phyloP scores from a whole-genome alignment of 2,329 filamentous ascomycete species.

The Ophiocordyceps australis region DNA sequence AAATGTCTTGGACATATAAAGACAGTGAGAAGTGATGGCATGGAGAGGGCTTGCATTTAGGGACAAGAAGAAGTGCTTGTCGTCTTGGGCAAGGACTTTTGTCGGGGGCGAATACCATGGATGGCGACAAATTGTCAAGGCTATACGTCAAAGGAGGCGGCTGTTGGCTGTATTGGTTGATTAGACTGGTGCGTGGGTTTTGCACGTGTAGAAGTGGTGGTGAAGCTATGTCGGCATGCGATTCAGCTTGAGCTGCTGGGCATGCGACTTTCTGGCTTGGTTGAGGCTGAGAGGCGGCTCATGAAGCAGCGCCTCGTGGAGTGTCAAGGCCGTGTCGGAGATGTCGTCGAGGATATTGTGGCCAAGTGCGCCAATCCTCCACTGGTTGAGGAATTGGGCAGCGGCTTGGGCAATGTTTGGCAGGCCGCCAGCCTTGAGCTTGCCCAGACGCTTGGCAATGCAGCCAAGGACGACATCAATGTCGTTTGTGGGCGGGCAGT shows the following conservation, averaged over 20 bases:
- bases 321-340: constrained; percentile 33
- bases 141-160: no score
- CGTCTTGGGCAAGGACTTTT: no score
- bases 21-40: no score
- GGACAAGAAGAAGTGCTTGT: no score
- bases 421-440: constrained; percentile 53
- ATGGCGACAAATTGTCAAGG: no score
- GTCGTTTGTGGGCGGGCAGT: constrained; percentile 64
- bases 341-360: constrained; percentile 67
- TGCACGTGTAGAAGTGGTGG: no score
- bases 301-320: constrained; percentile 25
- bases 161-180: no score
- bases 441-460: constrained; percentile 58
- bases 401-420: constrained; percentile 58
- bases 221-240: no score
- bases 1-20: no score
- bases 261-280: constrained; percentile 50
- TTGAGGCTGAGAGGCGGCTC: constrained; percentile 40
- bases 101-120: no score
- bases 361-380: constrained; percentile 61
- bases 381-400: constrained; percentile 64
- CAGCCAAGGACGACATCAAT: constrained; percentile 51
- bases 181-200: no score
- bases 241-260: constrained; percentile 35
- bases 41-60: no score